Evolutionary conservation across 805 yeast species (phyloP).

Genomic region (Zygosaccharomyces bailii): DNA sequence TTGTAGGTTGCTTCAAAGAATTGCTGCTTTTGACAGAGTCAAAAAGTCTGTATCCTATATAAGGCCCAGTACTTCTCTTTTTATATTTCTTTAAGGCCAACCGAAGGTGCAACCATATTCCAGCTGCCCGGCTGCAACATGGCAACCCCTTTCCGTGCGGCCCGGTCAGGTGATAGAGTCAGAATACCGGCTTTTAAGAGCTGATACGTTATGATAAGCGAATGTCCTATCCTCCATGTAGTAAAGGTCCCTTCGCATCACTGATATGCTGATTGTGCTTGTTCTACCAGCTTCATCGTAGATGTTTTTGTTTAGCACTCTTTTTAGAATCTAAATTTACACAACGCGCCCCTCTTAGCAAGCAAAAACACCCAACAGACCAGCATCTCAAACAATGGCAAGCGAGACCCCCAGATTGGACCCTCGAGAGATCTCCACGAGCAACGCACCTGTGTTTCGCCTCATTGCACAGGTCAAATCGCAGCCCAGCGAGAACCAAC

Average conservation of each 20-base stretch:
- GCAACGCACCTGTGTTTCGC: conserved; percentile 31
- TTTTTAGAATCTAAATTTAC: too few relatives aligned
- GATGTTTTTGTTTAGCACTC: too few relatives aligned
- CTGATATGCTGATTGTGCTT: too few relatives aligned
- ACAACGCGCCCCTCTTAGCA: background rate
- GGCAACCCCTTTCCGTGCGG: background rate
- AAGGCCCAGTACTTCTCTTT: too few relatives aligned
- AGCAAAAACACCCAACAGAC: conserved; percentile 3
- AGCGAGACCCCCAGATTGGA: conserved; percentile 36
- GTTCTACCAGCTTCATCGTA: too few relatives aligned
- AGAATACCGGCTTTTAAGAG: background rate
- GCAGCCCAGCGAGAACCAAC: conserved; percentile 30
- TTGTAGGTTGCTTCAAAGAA: background rate
- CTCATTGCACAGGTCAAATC: conserved; percentile 33
- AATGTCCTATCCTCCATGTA: too few relatives aligned
- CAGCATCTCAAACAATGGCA: conserved; percentile 20
- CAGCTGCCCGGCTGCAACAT: background rate
- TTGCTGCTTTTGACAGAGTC: too few relatives aligned
- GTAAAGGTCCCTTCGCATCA: too few relatives aligned
- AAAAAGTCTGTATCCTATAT: too few relatives aligned
- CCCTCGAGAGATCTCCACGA: conserved; percentile 29
- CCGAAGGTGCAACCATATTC: too few relatives aligned
- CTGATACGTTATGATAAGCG: too few relatives aligned
- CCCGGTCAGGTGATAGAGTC: background rate
- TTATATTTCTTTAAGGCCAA: too few relatives aligned